Base-by-base conservation (phyloP, 148 eudicot species). In the Talinum fruticosum region DNA sequence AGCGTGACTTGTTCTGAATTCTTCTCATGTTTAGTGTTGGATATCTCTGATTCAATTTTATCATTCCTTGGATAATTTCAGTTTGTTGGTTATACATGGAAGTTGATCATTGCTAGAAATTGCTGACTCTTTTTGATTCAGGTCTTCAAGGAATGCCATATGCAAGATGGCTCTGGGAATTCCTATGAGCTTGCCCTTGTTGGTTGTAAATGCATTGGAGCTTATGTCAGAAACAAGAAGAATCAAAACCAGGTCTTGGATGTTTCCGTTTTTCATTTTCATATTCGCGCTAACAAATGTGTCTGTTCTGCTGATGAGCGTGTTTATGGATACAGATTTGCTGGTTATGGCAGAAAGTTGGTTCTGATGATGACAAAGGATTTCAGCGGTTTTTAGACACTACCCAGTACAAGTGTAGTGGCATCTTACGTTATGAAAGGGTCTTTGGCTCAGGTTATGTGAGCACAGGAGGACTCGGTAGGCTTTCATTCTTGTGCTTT, bases 391-490 rank as follows among this genome's bases (percentile, higher is more conserved):
- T 96, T 88, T 81, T 96, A 87, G 99, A 96, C 79, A 91, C 86
- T 72, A 94, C 92, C 65, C 98, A 96, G 84, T 96, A 96, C 77
- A 96, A 93, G 75, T 80, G 88, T 65, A 90, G 83, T 84, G 91
- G 98, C 76, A 96, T 96, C 80, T 78, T 96, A 73, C 95, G 99
- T 19, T 96, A 93, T 77, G 99, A 96, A 79, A 90, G 91, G 26
- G 93, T 91, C 59, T 96, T 96, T 84, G 99, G 98, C 82, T 82
- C 86, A 21, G 99, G 99, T 71, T 96, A 75, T 84, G 99, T 96
- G 54, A 96, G 99, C 94, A 96, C 99, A 7, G 99, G 99, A 81
- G 99, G 99, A 78, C 51, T 87, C 24, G 99, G 99, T 96, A 89
- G 32, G 89, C 75, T 61, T 71, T 47, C 26, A n/a, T 24, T 38